These are phyloP conservation scores for Clonostachys sp. DNA, from an alignment of 2,329 filamentous ascomycete genomes.

Conservation along the genomic window DNA sequence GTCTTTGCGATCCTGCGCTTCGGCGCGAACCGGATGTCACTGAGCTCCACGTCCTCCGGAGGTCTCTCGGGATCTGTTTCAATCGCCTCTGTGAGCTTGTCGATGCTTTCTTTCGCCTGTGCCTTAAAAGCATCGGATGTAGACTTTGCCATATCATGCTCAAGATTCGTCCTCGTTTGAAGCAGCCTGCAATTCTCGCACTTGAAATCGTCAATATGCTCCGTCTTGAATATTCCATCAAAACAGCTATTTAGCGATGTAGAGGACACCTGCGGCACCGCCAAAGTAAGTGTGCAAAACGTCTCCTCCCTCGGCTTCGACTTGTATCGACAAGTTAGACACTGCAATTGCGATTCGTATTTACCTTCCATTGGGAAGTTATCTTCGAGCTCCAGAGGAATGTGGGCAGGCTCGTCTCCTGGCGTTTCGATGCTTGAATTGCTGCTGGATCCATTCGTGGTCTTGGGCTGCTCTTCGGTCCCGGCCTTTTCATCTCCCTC, in stretches of 20 bases:
- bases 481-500: no score
- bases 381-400: constrained; percentile 47
- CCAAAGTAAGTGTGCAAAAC: constrained; percentile 88
- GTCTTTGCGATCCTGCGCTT: constrained; percentile 82
- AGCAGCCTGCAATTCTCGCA: constrained; percentile 90
- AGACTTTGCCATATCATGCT: constrained; percentile 52
- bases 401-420: not conserved
- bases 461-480: not conserved
- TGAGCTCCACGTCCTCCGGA: constrained; percentile 68
- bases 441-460: constrained; percentile 2
- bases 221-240: constrained; percentile 89
- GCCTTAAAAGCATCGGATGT: constrained; percentile 46
- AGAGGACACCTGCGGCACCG: constrained; percentile 78
- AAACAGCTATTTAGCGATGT: constrained; percentile 85
- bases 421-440: not conserved
- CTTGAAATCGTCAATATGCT: constrained; percentile 94
- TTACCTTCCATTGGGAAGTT: constrained; percentile 90
- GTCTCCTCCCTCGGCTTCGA: constrained; percentile 78
- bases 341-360: constrained; percentile 93
- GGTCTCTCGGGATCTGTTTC: constrained; percentile 76
- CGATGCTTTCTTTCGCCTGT: constrained; percentile 52
- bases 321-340: constrained; percentile 82
- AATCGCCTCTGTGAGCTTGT: constrained; percentile 64
- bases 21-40: constrained; percentile 66
- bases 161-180: constrained; percentile 65